These are phyloP conservation scores for Lobulomyces angularis DNA, from an alignment of 192 early-diverging fungal species.

Conservation along the genomic window DNA sequence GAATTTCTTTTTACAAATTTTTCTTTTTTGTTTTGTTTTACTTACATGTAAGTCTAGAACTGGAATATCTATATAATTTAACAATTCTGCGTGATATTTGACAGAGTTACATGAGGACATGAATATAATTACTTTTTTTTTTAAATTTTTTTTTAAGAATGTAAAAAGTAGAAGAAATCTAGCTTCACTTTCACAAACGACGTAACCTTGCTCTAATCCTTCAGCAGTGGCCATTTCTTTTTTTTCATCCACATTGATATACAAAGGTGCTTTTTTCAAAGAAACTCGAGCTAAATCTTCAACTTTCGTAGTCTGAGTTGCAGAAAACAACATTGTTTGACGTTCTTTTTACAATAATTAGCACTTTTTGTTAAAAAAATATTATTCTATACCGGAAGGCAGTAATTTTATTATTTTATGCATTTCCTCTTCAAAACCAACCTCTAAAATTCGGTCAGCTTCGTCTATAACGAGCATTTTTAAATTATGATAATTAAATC, in stretches of 20 bases:
- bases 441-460: slow-evolving; percentile 95
- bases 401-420: slow-evolving; percentile 90
- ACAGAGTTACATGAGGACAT: slow-evolving; percentile 96
- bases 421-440: slow-evolving; percentile 99
- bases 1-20: too few species aligned
- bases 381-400: slow-evolving; percentile 50
- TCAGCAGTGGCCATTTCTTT: slow-evolving; percentile 92
- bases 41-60: slow-evolving; percentile 91
- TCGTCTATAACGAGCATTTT: slow-evolving; percentile 92
- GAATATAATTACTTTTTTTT: slow-evolving; percentile 94
- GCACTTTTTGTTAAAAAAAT: background rate
- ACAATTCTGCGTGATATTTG: slow-evolving; percentile 91
- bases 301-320: slow-evolving; percentile 98
- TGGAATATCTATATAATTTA: slow-evolving; percentile 99
- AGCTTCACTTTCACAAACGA: slow-evolving; percentile 80
- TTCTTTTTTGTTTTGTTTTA: too few species aligned
- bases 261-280: slow-evolving; percentile 86
- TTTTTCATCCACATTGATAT: slow-evolving; percentile 97
- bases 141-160: slow-evolving; percentile 93
- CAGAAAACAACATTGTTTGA: slow-evolving; percentile 97
- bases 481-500: slow-evolving; percentile 87
- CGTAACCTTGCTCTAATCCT: slow-evolving; percentile 95
- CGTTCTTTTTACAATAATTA: slow-evolving; percentile 44
- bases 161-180: slow-evolving; percentile 96
- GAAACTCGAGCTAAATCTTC: slow-evolving; percentile 97